These are phyloP conservation scores for Boletus edulis DNA, from an alignment of 768 basidiomycete species.

Conservation along the genomic window DNA sequence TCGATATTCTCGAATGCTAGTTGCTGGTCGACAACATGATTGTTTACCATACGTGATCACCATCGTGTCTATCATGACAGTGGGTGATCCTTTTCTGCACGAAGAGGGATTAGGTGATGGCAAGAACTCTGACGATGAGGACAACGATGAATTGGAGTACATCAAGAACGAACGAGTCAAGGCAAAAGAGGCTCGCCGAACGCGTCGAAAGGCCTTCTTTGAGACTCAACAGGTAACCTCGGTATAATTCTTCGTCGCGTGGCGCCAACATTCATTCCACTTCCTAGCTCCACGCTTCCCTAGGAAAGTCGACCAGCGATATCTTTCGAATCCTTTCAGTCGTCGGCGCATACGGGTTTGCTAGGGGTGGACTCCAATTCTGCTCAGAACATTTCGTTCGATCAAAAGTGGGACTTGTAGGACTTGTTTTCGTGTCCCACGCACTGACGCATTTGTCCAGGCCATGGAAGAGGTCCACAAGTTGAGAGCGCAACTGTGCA, in stretches of 20 bases:
- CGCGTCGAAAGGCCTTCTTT: conserved; percentile 76
- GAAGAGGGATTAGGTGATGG: conserved; percentile 62
- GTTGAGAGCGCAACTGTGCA: conserved; percentile 82
- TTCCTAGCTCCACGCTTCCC: conserved; percentile 65
- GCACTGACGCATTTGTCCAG: conserved; percentile 38
- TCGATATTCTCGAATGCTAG: conserved; percentile 93
- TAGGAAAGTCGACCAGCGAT: conserved; percentile 83
- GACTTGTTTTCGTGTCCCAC: background rate
- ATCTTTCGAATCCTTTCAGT: conserved; percentile 86
- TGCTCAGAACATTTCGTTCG: conserved; percentile 89
- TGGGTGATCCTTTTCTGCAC: conserved; percentile 93
- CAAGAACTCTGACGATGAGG: conserved; percentile 39
- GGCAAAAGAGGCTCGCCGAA: conserved; percentile 56
- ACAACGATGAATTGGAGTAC: conserved; percentile 38
- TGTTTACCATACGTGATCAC: conserved; percentile 91
- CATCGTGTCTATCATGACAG: conserved; percentile 86
- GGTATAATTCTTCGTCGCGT: background rate
- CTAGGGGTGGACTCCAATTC: conserved; percentile 75
- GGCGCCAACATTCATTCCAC: background rate
- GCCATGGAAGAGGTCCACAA: conserved; percentile 99
- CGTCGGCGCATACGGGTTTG: conserved; percentile 95
- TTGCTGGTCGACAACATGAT: conserved; percentile 80
- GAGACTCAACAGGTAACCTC: conserved; percentile 68
- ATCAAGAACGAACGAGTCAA: conserved; percentile 46
- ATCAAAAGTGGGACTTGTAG: conserved; percentile 60